Base-by-base conservation (phyloP, 163 green algal species). In the Smithsoniella earleae region DNA sequence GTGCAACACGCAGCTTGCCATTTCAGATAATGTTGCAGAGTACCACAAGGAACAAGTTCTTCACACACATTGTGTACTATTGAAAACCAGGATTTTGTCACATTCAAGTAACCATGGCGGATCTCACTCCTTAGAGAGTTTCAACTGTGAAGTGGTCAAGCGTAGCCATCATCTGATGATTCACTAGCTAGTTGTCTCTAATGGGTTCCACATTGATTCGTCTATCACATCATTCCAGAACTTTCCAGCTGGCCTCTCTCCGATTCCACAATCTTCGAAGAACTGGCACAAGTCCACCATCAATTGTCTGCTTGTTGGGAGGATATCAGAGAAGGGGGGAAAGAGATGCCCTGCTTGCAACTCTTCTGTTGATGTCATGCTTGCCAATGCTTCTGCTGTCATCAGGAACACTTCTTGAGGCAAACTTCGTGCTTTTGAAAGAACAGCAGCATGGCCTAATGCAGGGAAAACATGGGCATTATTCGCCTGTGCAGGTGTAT, bases 401-500 rank as follows among this genome's bases (percentile, higher is more conserved):
- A 85, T 46, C 65, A 93, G 74, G 80, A 93, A 93, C 22, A 83
- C 79, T 1, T 86, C 81, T 46, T 85, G 76, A 16, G 80, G 73
- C 28, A 89, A 16, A 33, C 10, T n/a, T 10, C 25, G 16, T 16
- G 33, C 62, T n/a, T 73, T 10, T 4, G 73, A 74, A 18, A 86
- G 74, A 2, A 84, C 54, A 2, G 83, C 77, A 16, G 80, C 80
- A 46, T 79, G 66, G 45, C 80, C 80, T 49, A 77, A n/a, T 75
- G 83, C 87, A 2, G 88, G 88, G 78, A 94, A 92, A 28, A 97
- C 85, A 69, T 92, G 94, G 4, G 88, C 90, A 73, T 97, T 97
- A 82, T 97, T 97, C 46, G 89, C 87, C 75, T 94, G 87, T 2
- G 52, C 73, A 6, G 80, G 74, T 37, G 36, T 58, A n/a, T n/a